Conservation (phyloP, 768 basidiomycete species). For the Boletus rex-veris region DNA sequence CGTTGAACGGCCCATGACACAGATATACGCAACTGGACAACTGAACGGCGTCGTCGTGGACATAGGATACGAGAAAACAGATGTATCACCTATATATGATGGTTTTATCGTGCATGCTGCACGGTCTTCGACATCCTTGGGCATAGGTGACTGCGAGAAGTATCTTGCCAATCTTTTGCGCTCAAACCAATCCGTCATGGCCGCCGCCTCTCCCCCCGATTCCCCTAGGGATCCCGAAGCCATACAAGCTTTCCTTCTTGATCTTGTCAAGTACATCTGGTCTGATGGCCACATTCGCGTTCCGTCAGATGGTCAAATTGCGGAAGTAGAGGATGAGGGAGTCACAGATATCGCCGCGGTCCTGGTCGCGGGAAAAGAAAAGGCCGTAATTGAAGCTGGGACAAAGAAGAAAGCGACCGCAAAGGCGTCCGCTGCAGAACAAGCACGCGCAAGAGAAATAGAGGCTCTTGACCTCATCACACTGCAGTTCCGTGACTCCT, state of each 20-base stretch:
- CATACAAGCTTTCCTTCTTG: slow-evolving; percentile 50
- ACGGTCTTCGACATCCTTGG: slow-evolving; percentile 56
- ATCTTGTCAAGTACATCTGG: slow-evolving; percentile 64
- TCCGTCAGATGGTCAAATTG: slow-evolving; percentile 71
- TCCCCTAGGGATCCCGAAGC: slow-evolving; percentile 44
- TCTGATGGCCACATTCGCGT: slow-evolving; percentile 65
- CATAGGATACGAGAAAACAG: slow-evolving; percentile 71
- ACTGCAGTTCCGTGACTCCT: slow-evolving; percentile 65
- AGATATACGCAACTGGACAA: slow-evolving; percentile 73
- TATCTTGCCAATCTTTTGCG: slow-evolving; percentile 74
- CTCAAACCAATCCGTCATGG: slow-evolving; percentile 61
- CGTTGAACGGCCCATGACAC: slow-evolving; percentile 79
- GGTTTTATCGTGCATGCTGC: slow-evolving; percentile 57
- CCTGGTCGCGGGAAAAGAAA: slow-evolving; percentile 87
- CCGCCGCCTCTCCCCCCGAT: slow-evolving; percentile 53
- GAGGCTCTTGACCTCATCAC: slow-evolving; percentile 81
- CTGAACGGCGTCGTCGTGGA: slow-evolving; percentile 79
- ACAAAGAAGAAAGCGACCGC: slow-evolving; percentile 74
- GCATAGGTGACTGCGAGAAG: slow-evolving; percentile 66
- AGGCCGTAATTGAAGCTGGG: slow-evolving; percentile 81
- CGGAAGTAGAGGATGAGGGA: slow-evolving; percentile 71
- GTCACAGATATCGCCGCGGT: slow-evolving; percentile 88
- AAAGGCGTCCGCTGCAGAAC: slow-evolving; percentile 74
- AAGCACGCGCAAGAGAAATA: slow-evolving; percentile 77
- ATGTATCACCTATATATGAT: slow-evolving; percentile 76